phyloP scores from a whole-genome alignment of 345 rosid species.

The Salix arbutifolia region DNA sequence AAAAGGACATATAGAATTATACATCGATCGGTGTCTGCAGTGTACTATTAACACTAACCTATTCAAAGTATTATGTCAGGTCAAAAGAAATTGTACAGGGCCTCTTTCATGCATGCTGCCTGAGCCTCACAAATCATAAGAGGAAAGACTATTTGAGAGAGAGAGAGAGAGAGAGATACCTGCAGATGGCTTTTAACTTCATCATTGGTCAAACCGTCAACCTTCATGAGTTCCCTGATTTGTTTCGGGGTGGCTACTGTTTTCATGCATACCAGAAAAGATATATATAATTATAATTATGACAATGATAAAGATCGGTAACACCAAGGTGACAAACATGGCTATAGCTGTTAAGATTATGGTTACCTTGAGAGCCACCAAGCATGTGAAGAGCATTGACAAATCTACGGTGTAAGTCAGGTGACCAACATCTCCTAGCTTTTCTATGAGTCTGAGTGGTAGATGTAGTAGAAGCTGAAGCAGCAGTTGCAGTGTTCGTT shows the following conservation, averaged over 20 bases:
- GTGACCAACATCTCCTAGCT: slow-evolving; percentile 98
- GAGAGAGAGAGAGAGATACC: slow-evolving; percentile 40
- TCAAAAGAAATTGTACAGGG: slow-evolving; percentile 20
- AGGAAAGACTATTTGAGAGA: background rate
- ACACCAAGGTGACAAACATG: background rate
- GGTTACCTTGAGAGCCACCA: slow-evolving; percentile 97
- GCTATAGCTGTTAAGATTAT: background rate
- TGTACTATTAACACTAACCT: background rate
- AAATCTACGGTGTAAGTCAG: slow-evolving; percentile 93
- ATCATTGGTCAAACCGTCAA: slow-evolving; percentile 99
- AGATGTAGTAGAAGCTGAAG: slow-evolving; percentile 8
- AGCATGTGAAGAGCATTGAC: slow-evolving; percentile 96
- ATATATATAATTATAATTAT: background rate
- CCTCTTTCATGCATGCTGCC: slow-evolving; percentile 20
- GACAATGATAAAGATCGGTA: background rate
- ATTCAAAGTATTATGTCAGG: slow-evolving; percentile 15
- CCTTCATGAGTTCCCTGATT: slow-evolving; percentile 97
- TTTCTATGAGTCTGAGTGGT: slow-evolving; percentile 65
- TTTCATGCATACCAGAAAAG: slow-evolving; percentile 8
- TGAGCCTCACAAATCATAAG: background rate
- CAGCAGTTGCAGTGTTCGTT: slow-evolving; percentile 10
- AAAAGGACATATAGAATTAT: background rate
- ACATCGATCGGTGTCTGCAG: background rate
- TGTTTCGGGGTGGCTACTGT: slow-evolving; percentile 98
- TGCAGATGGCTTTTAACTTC: slow-evolving; percentile 99